Evolutionary conservation across 805 yeast genomes (phyloP), one percentile per base, ranked within the genome.

Genomic region (Kodamaea laetipori): DNA sequence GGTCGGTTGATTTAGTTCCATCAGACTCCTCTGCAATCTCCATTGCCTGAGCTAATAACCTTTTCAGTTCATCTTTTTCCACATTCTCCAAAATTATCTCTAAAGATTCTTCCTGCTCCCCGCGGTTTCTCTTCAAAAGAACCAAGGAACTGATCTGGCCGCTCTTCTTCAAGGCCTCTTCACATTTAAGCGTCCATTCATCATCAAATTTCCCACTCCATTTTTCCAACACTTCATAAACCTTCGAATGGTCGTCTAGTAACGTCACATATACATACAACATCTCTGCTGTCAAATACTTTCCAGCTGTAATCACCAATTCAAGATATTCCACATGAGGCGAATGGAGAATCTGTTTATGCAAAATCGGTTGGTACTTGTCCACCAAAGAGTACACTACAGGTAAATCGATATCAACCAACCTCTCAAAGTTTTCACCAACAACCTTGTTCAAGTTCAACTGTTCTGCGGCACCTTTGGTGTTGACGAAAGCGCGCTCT

Each of bases 361-460:
- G 79, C 27, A 80, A 46, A 1, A 50, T 45, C 0, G 78, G 77
- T 38, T 63, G 54, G 49, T 67, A 59, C 11, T 52, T 53, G 10
- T 66, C 54, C 8, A 80, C 57, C 4, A 73, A 44, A 3, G 39
- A 43, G 3, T 73, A 71, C 54, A 78, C 61, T 6, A 58, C 63
- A 1, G 42, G 46, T 1, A 68, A 54, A 47, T 75, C 71, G 4
- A 59, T 55, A 1, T 39, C 44, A 1, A 59, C 43, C 27, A 68
- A 54, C 19, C 39, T 39, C 10, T 34, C 49, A 42, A 66, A 67
- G 40, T 67, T 57, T 1, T 43, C 46, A 28, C 48, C 51, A 13
- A 70, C 45, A 4, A 61, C 55, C 10, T 38, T 37, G 2, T 58
- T 41, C 28, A 67, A 46, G 15, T 57, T 56, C 1, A 52, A n/a